Percentiles rank a stretch among this genome's conserved stretches.
Conservation (phyloP, 2,329 filamentous ascomycete genomes). For the Gyromitra esculenta region DNA sequence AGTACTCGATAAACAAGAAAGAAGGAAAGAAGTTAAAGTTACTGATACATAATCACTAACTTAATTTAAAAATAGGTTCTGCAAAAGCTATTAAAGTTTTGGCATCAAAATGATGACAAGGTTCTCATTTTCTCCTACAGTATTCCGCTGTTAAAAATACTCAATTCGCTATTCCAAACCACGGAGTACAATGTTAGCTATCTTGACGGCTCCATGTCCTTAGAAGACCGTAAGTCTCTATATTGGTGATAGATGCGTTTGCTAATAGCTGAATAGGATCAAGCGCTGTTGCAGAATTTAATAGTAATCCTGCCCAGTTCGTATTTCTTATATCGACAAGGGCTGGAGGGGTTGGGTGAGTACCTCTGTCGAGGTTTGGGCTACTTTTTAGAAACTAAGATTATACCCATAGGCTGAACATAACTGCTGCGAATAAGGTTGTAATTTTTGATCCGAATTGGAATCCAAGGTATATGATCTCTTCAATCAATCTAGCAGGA, state of each 20-base stretch:
- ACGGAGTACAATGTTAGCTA: conserved; percentile 93
- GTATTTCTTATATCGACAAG: conserved; percentile 96
- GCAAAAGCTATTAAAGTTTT: conserved; percentile 85
- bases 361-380: not conserved
- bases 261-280: conserved; percentile 38
- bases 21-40: not conserved
- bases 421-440: conserved; percentile 97
- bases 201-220: conserved; percentile 83
- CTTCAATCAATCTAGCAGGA: not conserved
- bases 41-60: not conserved
- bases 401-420: conserved; percentile 71
- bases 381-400: not conserved
- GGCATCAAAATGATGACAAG: conserved; percentile 90
- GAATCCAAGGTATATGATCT: conserved; percentile 71
- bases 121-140: conserved; percentile 95
- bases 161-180: conserved; percentile 84
- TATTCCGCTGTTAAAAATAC: conserved; percentile 82
- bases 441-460: conserved; percentile 97
- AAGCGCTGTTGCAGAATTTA: conserved; percentile 86
- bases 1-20: not conserved
- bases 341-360: conserved; percentile 81
- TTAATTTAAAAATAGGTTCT: conserved; percentile 67
- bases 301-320: conserved; percentile 84
- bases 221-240: conserved; percentile 77
- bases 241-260: not conserved